Conservation (phyloP, 169 alveolate species). For the Perkinsus marinus region DNA sequence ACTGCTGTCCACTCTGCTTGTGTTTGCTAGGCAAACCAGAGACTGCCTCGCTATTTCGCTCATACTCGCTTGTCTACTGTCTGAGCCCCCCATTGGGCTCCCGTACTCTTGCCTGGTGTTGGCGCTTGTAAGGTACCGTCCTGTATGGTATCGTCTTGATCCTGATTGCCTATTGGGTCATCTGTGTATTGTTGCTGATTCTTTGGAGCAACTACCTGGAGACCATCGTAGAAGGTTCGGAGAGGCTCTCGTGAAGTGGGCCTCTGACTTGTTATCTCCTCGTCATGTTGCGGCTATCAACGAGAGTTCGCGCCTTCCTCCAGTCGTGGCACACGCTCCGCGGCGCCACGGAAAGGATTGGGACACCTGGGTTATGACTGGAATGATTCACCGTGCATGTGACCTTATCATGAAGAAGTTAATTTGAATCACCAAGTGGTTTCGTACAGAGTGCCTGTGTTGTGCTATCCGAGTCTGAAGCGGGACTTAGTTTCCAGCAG, state of each 20-base stretch:
- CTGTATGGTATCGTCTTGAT: background rate
- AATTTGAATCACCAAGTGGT: background rate
- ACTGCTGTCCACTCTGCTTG: background rate
- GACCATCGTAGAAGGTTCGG: background rate
- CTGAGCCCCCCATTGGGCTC: background rate
- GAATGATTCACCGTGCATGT: background rate
- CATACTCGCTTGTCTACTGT: background rate
- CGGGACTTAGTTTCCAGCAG: background rate
- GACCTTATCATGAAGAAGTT: background rate
- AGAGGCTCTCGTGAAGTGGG: background rate
- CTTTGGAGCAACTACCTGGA: background rate
- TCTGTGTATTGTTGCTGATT: background rate
- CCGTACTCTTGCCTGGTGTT: background rate
- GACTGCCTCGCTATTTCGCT: background rate
- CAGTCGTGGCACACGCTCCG: too few relatives aligned
- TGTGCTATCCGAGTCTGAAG: background rate
- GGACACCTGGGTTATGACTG: background rate
- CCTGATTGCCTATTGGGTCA: background rate
- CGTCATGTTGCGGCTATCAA: background rate
- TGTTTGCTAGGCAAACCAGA: background rate
- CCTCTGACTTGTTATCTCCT: background rate
- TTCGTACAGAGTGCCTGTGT: background rate
- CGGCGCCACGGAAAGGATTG: background rate
- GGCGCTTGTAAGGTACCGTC: background rate
- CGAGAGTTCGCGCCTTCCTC: too few relatives aligned